Evolutionary conservation across 305 asterid species (phyloP), one percentile per base, ranked within the genome.

Genomic region (Fraxinus sp.): DNA sequence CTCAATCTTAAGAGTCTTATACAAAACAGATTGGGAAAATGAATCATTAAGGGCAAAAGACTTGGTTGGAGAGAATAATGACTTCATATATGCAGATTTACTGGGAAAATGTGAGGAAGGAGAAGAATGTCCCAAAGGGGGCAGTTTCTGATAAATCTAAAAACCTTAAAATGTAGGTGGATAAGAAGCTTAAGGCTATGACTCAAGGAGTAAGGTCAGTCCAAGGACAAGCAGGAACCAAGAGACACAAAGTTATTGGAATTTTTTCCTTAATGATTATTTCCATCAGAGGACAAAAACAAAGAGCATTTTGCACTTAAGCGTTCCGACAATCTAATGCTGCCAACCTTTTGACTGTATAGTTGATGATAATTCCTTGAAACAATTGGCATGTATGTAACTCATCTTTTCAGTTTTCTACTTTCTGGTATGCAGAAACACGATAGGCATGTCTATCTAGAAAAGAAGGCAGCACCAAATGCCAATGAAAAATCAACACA

Each of bases 21-120:
- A 90, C 83, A 90, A 80, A 74, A 94, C 93, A 44, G 94, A 93
- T 80, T 94, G 98, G 98, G 94, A 93, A 75, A 88, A 81, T 70
- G 96, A 94, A 78, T 91, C 96, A 4, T 28, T 87, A 64, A 84
- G 89, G 83, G 97, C 98, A 11, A 90, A 87, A 85, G 86, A 89
- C 83, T 84, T 94, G 90, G 93, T 91, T 44, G 96, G 97, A 52
- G 89, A 84, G 73, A 89, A 86, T 81, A 77, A 79, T 32, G 89
- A 89, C 76, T 79, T 76, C 79, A 84, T 82, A 36, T 85, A 88
- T 49, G 87, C 84, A 75, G 92, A 88, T 79, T 86, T 86, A 74
- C 55, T 85, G 78, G 82, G 78, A 73, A 90, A 89, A 83, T 85
- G 88, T 81, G 91, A 88, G 85, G 92, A 90, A 85, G 91, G 89